These are phyloP conservation scores for Entomophthora muscae DNA, from an alignment of 371 early-diverging fungal species.

Conservation along the genomic window DNA sequence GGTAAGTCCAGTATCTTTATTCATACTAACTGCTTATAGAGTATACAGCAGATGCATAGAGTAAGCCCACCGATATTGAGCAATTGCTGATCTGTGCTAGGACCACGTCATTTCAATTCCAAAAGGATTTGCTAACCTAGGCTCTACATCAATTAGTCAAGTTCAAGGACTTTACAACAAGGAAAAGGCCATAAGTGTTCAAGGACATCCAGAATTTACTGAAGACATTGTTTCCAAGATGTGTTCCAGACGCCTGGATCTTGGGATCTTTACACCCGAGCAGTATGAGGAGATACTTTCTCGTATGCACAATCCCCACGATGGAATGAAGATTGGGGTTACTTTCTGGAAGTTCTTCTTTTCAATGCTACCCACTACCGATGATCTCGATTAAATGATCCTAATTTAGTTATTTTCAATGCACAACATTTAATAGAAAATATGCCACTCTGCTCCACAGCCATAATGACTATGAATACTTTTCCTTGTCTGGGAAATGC, in stretches of 20 bases:
- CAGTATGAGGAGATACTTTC: background rate
- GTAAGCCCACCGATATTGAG: background rate
- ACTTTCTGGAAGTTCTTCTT: background rate
- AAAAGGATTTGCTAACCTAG: background rate
- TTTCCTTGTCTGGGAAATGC: no score
- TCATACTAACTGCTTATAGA: background rate
- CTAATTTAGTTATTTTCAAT: no score
- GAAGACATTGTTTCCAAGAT: background rate
- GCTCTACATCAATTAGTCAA: background rate
- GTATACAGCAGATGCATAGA: background rate
- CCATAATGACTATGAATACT: no score
- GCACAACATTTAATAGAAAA: no score
- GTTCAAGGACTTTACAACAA: background rate
- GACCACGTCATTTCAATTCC: background rate
- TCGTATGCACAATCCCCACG: background rate
- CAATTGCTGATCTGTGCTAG: background rate
- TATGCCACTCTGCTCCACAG: no score
- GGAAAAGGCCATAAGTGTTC: background rate
- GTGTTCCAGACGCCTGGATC: background rate
- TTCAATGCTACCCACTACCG: background rate
- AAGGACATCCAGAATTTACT: constrained; percentile 4
- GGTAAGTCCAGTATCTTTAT: background rate
- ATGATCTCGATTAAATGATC: background rate
- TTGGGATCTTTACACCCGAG: background rate
- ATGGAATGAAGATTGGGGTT: background rate